A percentile compares a stretch with the other conserved stretches of the same genome.
phyloP scores from a whole-genome alignment of 2,329 filamentous ascomycete species.

The Dothiorella sarmentorum region DNA sequence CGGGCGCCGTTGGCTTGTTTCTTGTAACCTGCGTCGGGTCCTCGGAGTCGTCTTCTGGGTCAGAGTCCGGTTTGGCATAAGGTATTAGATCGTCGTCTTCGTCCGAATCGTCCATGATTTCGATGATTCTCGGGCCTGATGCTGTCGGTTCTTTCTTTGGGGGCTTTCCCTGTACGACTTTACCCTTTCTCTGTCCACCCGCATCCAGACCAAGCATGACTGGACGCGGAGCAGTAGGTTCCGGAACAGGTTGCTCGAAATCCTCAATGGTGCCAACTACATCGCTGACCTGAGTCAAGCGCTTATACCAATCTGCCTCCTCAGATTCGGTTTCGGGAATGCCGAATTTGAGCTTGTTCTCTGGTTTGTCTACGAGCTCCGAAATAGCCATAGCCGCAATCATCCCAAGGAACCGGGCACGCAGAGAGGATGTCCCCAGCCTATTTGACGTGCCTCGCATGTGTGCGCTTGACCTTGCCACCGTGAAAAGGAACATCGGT shows the following conservation, averaged over 20 bases:
- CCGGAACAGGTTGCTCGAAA: constrained; percentile 14
- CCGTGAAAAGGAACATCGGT: constrained; percentile 63
- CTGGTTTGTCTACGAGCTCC: constrained; percentile 60
- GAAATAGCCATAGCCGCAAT: constrained; percentile 73
- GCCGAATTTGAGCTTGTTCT: constrained; percentile 76
- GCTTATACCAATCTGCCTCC: constrained; percentile 74
- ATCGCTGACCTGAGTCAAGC: constrained; percentile 62
- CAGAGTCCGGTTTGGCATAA: constrained; percentile 83
- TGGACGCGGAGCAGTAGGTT: constrained; percentile 10
- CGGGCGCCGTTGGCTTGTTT: constrained; percentile 77
- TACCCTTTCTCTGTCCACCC: not conserved
- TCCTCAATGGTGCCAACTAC: constrained; percentile 46
- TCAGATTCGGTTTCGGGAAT: constrained; percentile 71
- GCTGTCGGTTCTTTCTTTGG: constrained; percentile 22
- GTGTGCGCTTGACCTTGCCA: constrained; percentile 70
- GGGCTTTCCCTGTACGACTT: not conserved
- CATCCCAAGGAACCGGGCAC: constrained; percentile 83
- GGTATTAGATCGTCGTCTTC: constrained; percentile 65
- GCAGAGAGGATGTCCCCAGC: constrained; percentile 69
- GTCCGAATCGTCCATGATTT: constrained; percentile 51
- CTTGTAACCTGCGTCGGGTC: constrained; percentile 83
- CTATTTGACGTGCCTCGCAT: constrained; percentile 80
- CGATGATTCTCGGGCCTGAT: constrained; percentile 46
- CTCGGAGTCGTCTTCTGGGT: constrained; percentile 87
- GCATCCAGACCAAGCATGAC: not conserved